A percentile compares a stretch with the other conserved stretches of the same genome.
Evolutionary conservation across 352 stramenopile species (phyloP).

Genomic region (Phytophthora litchii): DNA sequence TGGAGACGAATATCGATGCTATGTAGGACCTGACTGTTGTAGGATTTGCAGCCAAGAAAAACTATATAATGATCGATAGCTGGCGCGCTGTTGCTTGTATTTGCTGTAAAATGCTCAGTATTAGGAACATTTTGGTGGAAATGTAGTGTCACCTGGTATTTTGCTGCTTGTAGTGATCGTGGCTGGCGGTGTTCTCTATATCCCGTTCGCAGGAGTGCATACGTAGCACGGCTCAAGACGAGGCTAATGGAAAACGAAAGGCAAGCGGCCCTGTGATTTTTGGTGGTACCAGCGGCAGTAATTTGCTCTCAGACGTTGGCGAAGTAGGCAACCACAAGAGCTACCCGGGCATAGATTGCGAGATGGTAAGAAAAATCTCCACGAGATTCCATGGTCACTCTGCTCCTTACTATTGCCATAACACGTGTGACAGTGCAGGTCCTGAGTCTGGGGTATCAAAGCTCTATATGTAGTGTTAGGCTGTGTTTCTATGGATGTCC

Average conservation of each 20-base stretch:
- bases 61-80: conserved; percentile 39
- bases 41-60: conserved; percentile 20
- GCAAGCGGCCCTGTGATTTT: conserved; percentile 19
- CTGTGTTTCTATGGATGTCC: no score
- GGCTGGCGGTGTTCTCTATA: conserved; percentile 28
- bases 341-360: conserved; percentile 59
- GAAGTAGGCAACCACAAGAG: conserved; percentile 68
- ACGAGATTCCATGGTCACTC: no score
- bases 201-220: conserved; percentile 33
- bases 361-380: no score
- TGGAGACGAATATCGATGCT: conserved; percentile 39
- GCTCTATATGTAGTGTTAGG: no score
- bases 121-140: no score
- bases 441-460: no score
- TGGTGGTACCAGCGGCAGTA: conserved; percentile 28
- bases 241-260: conserved; percentile 31
- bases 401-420: no score
- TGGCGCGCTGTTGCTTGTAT: conserved; percentile 19
- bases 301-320: conserved; percentile 35
- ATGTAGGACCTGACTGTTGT: conserved; percentile 11
- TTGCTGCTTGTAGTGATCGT: conserved; percentile 40
- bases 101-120: no score
- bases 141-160: conserved; percentile 46
- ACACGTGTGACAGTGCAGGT: no score
- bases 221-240: conserved; percentile 23